Base-by-base conservation (phyloP, 805 yeast genomes). In the Metschnikowia peoriensis region DNA sequence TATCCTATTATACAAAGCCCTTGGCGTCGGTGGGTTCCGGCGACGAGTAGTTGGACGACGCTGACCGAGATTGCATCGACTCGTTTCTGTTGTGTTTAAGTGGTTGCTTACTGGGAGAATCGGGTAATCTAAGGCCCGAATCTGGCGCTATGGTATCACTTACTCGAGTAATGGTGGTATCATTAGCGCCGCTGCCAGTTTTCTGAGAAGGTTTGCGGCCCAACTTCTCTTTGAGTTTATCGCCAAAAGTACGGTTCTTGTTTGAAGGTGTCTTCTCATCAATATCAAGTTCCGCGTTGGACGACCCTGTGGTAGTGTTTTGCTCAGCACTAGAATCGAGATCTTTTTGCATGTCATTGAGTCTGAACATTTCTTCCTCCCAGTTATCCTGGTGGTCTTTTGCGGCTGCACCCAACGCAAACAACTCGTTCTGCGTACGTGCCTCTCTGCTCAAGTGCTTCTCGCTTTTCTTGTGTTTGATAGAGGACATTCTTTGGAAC, bases 351-450 rank as follows among this genome's bases (percentile, higher is more conserved):
- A 62, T 39, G 28, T 72, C 77, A 51, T 72, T 72, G 57, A 80
- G 66, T 46, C 75, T 73, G 65, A 75, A 76, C 81, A 85, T 80
- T 64, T 86, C 86, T 41, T 76, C 70, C 58, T 86, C 91, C 91
- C 94, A 87, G 79, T 42, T 76, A 80, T 58, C 84, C 81, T 67
- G 89, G 96, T 56, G 89, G 89, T 54, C 61, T 42, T 59, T 59
- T 0, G 64, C 64, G 2, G 64, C 62, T 4, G 57, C 61, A 15
- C 64, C 64, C 44, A 60, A 53, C 7, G 64, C 64, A 34, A 56
- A 40, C 44, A 60, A 57, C 49, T 60, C 64, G 42, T 60, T 59
- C 14, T 41, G 34, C 6, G 57, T 44, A 15, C 46, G 56, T 7
- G 54, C 53, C 50, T 54, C 52, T 1, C 28, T 44, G 28, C 48